Base-by-base conservation (phyloP, 257 asterid species). In the Avicennia marina region DNA sequence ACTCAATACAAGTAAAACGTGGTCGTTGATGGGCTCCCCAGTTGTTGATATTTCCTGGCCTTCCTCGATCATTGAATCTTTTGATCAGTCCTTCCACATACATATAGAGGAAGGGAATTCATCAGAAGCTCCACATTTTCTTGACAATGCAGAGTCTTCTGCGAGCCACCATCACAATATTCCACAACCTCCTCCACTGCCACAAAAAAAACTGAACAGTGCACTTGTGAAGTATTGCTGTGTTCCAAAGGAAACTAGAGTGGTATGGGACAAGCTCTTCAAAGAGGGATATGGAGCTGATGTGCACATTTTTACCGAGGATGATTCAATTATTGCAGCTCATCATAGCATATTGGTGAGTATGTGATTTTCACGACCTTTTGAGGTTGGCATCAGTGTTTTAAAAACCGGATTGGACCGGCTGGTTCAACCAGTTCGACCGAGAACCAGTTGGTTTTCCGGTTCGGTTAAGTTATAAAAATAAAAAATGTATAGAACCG, bases 221-320 rank as follows among this genome's bases (percentile, higher is more conserved):
- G 62, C 54, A 33, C 63, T 61, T 44, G 60, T 72, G 21, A 75
- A 57, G 57, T 68, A 52, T 68, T 70, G 72, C 66, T 60, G 17
- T 65, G 86, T 84, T 63, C 90, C 90, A 1, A 82, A 72, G 57
- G 93, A 81, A 67, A 74, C 76, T 0, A 75, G 61, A 72, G 89
- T 77, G 26, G 32, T 70, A 15, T 90, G 96, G 96, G 98, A 87
- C 67, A 72, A 67, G 69, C 87, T 90, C 64, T 87, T 81, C 78
- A 60, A 50, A 32, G 83, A 77, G 63, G 95, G 84, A 63, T 71
- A 53, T 50, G 96, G 86, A 42, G 89, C 96, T 4, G 91, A 90
- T 51, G 94, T 90, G 15, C 81, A 65, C 55, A 44, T 90, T 41
- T 9, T 74, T 61, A 50, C 91, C 0, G 82, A 56, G 26, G 63